These are phyloP conservation scores for Pleurotus tuoliensis DNA, from an alignment of 768 basidiomycete species.

Conservation along the genomic window DNA sequence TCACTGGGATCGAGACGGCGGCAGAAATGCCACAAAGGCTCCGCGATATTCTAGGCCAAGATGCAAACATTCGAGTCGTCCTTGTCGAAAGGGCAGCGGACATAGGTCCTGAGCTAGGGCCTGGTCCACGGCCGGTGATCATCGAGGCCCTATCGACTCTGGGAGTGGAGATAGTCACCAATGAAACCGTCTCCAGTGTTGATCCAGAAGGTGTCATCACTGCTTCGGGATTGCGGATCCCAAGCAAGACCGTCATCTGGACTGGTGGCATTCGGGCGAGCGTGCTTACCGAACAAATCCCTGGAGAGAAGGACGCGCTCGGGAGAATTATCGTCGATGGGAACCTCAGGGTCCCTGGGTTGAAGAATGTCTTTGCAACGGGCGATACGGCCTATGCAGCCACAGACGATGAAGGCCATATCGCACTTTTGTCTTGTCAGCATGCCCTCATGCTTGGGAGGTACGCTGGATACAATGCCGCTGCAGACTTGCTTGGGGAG, in stretches of 20 bases:
- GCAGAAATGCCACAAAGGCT: constrained; percentile 16
- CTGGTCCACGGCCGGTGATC: constrained; percentile 12
- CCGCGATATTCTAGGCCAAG: constrained; percentile 14
- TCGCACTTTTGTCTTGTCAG: constrained; percentile 15
- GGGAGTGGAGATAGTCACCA: constrained; percentile 11
- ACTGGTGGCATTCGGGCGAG: constrained; percentile 18
- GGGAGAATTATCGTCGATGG: constrained; percentile 14
- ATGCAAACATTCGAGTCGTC: constrained; percentile 12
- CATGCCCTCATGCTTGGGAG: constrained; percentile 16
- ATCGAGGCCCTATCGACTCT: constrained; percentile 12
- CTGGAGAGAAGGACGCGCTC: constrained; percentile 13
- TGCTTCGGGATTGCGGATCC: constrained; percentile 12
- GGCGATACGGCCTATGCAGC: constrained; percentile 15
- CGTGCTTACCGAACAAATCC: constrained; percentile 15
- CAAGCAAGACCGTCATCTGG: constrained; percentile 18
- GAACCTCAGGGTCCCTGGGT: constrained; percentile 13
- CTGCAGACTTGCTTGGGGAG: constrained; percentile 15
- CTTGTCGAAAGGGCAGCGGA: constrained; percentile 11
- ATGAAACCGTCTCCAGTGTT: constrained; percentile 14
- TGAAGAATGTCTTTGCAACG: constrained; percentile 14
- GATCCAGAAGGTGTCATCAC: constrained; percentile 16
- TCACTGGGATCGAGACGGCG: constrained; percentile 18
- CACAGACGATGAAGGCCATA: constrained; percentile 15
- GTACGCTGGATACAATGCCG: constrained; percentile 15
- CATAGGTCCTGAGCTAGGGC: constrained; percentile 11